Base-by-base conservation (phyloP, 352 stramenopile genomes). In the Discostella stelligera region DNA sequence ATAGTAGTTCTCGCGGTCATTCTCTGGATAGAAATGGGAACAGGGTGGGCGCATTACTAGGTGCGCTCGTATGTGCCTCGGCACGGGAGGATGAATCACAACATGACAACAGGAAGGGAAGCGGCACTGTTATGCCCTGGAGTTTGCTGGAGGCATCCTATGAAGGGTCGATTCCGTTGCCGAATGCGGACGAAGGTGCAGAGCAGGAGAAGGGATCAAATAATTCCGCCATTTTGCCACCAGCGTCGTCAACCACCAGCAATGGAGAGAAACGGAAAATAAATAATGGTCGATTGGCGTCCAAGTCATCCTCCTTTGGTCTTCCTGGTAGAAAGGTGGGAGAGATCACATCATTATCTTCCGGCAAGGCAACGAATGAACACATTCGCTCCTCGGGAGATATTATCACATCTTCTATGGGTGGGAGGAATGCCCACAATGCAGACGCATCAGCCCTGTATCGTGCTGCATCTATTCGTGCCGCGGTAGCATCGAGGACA, bases 71-170 rank as follows among this genome's bases (percentile, higher is more conserved):
- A 18, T 65, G 30, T 13, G 41, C 66, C 2, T 30, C 50, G 3
- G 13, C 18, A 13, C n/a, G 10, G 4, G n/a, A n/a, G n/a, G n/a
- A n/a, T n/a, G n/a, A n/a, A n/a, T 30, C 50, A 23, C 5, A 20
- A 9, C 0, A 3, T 3, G n/a, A 21, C 2, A 13, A 18, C 46
- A 18, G 21, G 2, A n/a, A 20, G 50, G 5, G 50, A 13, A 13
- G 69, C 21, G 23, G 65, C 23, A 48, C n/a, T 52, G n/a, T 16
- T 14, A 60, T 68, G 49, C 74, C 74, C 3, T 76, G 66, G 59
- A 81, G 79, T 69, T 61, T 88, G 0, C n/a, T 84, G 18, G 60
- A 79, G 18, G 74, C 77, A 2, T 68, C 69, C 5, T 62, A 74
- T 32, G 77, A 87, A 53, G 52, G 50, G 11, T 66, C 37, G 46